A percentile compares a stretch with the other conserved stretches of the same genome.
These are phyloP conservation scores for Blastobotrys serpentis DNA, from an alignment of 1,139 yeast species.

Conservation along the genomic window DNA sequence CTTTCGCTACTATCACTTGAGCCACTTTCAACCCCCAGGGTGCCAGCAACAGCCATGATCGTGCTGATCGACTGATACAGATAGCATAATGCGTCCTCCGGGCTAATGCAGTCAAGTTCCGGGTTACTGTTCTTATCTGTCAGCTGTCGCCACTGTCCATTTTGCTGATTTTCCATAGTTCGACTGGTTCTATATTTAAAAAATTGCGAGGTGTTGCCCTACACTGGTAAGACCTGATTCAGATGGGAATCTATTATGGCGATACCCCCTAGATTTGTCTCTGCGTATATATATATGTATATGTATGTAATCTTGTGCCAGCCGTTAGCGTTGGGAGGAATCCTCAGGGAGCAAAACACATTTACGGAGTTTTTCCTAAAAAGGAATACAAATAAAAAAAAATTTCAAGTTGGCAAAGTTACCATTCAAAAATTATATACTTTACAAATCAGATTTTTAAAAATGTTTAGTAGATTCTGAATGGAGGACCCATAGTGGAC, in stretches of 20 bases:
- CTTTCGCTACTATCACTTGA: background rate
- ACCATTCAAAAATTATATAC: slow-evolving; percentile 3
- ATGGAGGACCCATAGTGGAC: slow-evolving; percentile 99
- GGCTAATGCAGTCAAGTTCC: slow-evolving; percentile 21
- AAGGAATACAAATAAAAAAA: background rate
- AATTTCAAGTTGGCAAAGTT: background rate
- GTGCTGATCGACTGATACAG: slow-evolving; percentile 25
- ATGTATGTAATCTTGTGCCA: too few relatives aligned
- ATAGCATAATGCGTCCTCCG: slow-evolving; percentile 29
- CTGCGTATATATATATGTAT: background rate
- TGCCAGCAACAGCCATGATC: background rate
- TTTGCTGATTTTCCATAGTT: slow-evolving; percentile 1
- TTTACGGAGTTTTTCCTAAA: background rate
- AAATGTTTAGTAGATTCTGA: slow-evolving; percentile 87
- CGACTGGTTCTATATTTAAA: background rate
- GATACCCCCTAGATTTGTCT: background rate
- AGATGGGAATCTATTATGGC: background rate
- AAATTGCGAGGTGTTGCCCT: background rate
- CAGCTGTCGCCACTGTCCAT: slow-evolving; percentile 6
- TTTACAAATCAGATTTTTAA: background rate
- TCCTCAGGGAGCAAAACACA: background rate
- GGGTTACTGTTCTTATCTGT: slow-evolving; percentile 18
- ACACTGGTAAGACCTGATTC: background rate
- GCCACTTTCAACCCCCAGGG: background rate
- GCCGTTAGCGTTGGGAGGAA: background rate